Percentiles rank a stretch among this genome's conserved stretches.
These are phyloP conservation scores for Ganoderma multipileum DNA, from an alignment of 1,284 basidiomycete species.

Conservation along the genomic window DNA sequence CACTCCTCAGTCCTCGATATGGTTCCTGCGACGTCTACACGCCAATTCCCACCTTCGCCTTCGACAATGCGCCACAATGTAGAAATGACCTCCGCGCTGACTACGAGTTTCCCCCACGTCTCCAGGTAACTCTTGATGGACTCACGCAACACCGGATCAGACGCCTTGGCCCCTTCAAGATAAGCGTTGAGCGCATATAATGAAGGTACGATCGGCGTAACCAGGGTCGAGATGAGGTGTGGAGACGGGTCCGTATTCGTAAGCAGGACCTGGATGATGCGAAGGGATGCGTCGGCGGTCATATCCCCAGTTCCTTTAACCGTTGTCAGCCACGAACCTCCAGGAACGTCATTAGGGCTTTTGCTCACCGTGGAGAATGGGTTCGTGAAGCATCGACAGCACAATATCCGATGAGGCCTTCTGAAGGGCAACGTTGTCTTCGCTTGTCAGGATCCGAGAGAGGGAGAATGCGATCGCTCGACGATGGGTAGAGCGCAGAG, in stretches of 20 bases:
- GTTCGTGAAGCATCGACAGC: constrained; percentile 51
- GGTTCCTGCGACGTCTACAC: constrained; percentile 57
- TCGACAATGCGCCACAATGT: constrained; percentile 67
- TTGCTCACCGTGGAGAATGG: constrained; percentile 43
- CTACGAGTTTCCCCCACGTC: constrained; percentile 78
- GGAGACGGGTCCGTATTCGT: constrained; percentile 84
- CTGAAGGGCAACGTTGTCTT: constrained; percentile 37
- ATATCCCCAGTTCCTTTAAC: constrained; percentile 18
- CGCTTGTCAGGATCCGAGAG: constrained; percentile 63
- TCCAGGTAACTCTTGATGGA: constrained; percentile 63
- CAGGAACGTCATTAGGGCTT: not conserved
- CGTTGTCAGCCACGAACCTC: not conserved
- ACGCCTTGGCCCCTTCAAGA: constrained; percentile 58
- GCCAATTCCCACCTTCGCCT: constrained; percentile 63
- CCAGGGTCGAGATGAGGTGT: constrained; percentile 62
- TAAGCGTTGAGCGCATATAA: constrained; percentile 71
- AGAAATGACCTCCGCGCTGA: constrained; percentile 57
- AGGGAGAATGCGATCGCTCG: constrained; percentile 74
- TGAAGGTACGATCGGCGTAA: constrained; percentile 72
- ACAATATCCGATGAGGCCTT: constrained; percentile 47
- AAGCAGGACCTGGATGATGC: constrained; percentile 61
- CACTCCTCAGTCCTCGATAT: constrained; percentile 52
- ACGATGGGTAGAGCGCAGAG: constrained; percentile 51
- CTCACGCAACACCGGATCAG: constrained; percentile 68
- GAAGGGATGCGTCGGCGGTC: constrained; percentile 50